These are phyloP conservation scores for Rhododendron molle DNA, from an alignment of 148 eudicot species.

Conservation along the genomic window DNA sequence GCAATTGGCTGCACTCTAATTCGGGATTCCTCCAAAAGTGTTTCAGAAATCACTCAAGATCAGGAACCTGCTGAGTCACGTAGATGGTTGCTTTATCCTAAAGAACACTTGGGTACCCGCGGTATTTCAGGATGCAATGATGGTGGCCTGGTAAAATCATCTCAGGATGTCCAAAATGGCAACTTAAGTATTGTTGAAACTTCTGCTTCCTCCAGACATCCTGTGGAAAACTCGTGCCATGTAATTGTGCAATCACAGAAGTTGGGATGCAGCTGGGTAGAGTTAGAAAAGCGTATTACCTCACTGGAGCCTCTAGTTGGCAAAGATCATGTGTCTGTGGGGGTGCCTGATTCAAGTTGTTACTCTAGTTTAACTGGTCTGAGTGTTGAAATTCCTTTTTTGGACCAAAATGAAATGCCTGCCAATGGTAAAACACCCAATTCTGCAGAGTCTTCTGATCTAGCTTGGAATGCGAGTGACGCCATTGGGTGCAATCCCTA, in stretches of 20 bases:
- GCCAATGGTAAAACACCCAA: conserved; percentile 18
- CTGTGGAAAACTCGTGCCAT: conserved; percentile 19
- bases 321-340: conserved; percentile 19
- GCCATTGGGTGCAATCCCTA: conserved; percentile 29
- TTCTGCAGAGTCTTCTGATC: conserved; percentile 23
- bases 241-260: conserved; percentile 8
- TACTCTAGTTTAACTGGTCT: conserved; percentile 32
- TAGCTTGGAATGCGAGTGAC: conserved; percentile 27
- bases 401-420: conserved; percentile 33
- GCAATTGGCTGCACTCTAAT: conserved; percentile 17
- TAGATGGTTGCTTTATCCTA: conserved; percentile 16
- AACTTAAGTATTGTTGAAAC: neutral
- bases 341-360: conserved; percentile 17
- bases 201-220: conserved; percentile 15
- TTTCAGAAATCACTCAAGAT: conserved; percentile 22
- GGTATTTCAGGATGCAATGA: conserved; percentile 20
- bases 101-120: conserved; percentile 10
- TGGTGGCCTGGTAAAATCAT: conserved; percentile 22
- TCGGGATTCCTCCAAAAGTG: conserved; percentile 18
- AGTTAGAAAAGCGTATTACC: conserved; percentile 12
- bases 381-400: conserved; percentile 49
- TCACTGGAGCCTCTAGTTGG: conserved; percentile 15
- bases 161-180: conserved; percentile 19
- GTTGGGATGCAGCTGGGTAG: conserved; percentile 17
- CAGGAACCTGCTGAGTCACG: conserved; percentile 15